Base-by-base conservation (phyloP, 148 eudicot species). In the Heliosperma pusillum region DNA sequence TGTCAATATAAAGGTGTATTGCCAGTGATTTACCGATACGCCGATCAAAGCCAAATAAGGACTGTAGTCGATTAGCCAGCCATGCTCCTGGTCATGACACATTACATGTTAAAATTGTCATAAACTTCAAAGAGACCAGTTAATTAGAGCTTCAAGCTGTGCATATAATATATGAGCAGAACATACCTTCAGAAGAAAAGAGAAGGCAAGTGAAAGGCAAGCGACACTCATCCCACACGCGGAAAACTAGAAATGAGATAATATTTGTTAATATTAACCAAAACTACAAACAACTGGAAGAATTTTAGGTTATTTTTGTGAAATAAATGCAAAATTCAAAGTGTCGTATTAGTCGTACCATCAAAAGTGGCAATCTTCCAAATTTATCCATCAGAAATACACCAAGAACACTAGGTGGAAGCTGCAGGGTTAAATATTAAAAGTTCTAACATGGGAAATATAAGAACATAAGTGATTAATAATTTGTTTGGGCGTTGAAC, bases 301-400 rank as follows among this genome's bases (percentile, higher is more conserved):
- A 26, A 3, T 42, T 42, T 69, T 44, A 22, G 6, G 6, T 4
- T 1, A 10, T n/a, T n/a, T n/a, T n/a, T n/a, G n/a, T n/a, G n/a
- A n/a, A n/a, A n/a, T n/a, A n/a, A n/a, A n/a, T n/a, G n/a, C n/a
- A n/a, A n/a, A n/a, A n/a, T n/a, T n/a, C n/a, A n/a, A n/a, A n/a
- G n/a, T n/a, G n/a, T n/a, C n/a, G n/a, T 19, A 40, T 17, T 47
- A 2, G 55, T 53, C 21, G 12, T 29, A 89, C 93, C 89, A 87
- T 78, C 45, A 82, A 76, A 50, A 89, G 79, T 59, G 81, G 82
- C 16, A 86, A 83, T 68, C 89, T 77, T 77, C 93, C 93, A 19
- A 44, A 69, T 33, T 56, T 82, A 73, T 87, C 93, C 79, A 89
- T 75, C 73, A 89, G 71, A 40, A 80, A 45, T 24, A 85, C 80